Evolutionary conservation across 2,329 filamentous ascomycete species (phyloP).

Genomic region (Curvularia sp.): DNA sequence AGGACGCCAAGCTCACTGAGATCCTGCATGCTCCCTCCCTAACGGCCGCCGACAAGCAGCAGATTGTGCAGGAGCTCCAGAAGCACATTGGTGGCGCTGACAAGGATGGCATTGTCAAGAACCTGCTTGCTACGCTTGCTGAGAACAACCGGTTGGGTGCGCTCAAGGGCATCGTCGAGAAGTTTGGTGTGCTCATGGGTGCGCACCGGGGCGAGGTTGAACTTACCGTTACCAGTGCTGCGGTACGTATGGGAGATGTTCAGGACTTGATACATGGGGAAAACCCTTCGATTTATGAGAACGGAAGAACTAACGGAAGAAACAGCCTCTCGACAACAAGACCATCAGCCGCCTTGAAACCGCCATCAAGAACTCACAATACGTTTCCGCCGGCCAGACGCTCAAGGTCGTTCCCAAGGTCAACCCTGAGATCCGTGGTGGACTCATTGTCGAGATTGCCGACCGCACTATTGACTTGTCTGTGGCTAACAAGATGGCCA

Average conservation of each 20-base stretch:
- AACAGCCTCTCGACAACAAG: slow-evolving; percentile 82
- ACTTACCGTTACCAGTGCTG: slow-evolving; percentile 86
- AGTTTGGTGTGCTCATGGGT: slow-evolving; percentile 87
- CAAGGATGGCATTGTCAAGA: slow-evolving; percentile 84
- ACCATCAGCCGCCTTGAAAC: slow-evolving; percentile 84
- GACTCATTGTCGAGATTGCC: slow-evolving; percentile 93
- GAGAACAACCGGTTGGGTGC: slow-evolving; percentile 94
- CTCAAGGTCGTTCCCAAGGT: slow-evolving; percentile 96
- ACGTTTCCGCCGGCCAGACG: slow-evolving; percentile 91
- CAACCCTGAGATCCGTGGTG: slow-evolving; percentile 92
- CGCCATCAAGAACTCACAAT: slow-evolving; percentile 87
- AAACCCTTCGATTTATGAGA: background rate
- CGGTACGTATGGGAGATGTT: slow-evolving; percentile 64
- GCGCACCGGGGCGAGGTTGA: slow-evolving; percentile 93
- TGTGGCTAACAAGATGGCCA: slow-evolving; percentile 91
- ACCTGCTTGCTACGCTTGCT: slow-evolving; percentile 88
- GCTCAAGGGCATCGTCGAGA: slow-evolving; percentile 80
- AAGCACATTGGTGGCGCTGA: slow-evolving; percentile 75
- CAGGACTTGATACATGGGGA: background rate
- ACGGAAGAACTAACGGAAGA: slow-evolving; percentile 19
- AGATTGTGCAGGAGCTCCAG: slow-evolving; percentile 85
- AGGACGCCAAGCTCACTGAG: slow-evolving; percentile 78
- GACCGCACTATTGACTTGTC: slow-evolving; percentile 98
- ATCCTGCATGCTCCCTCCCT: slow-evolving; percentile 86
- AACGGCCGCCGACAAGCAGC: slow-evolving; percentile 76